A percentile compares a stretch with the other conserved stretches of the same genome.
These are phyloP conservation scores for Venturia effusa DNA, from an alignment of 2,329 filamentous ascomycete genomes.

Conservation along the genomic window DNA sequence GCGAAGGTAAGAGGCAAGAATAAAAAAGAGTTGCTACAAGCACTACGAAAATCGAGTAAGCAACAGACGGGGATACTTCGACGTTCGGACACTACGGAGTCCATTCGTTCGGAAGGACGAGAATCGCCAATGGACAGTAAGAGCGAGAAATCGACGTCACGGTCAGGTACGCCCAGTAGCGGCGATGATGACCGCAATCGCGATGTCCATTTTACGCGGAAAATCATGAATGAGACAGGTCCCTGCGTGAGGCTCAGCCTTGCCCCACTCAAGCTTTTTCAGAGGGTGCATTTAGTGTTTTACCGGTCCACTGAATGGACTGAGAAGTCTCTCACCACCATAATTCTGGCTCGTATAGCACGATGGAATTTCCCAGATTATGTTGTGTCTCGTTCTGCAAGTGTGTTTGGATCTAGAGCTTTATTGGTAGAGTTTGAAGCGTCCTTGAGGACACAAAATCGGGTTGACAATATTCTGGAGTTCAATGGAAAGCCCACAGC, in stretches of 20 bases:
- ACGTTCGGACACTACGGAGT: conserved; percentile 50
- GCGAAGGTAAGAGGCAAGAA: conserved; percentile 80
- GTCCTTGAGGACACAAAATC: conserved; percentile 68
- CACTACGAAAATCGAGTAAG: conserved; percentile 62
- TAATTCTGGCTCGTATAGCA: conserved; percentile 86
- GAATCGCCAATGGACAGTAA: background rate
- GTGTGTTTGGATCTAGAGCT: conserved; percentile 60
- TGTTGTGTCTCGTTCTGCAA: conserved; percentile 77
- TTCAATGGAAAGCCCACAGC: conserved; percentile 60
- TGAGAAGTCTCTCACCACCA: conserved; percentile 88
- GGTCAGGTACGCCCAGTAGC: background rate
- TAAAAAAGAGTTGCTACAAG: conserved; percentile 66
- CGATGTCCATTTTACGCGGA: conserved; percentile 52
- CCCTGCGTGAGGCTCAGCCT: conserved; percentile 74
- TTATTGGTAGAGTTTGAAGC: conserved; percentile 82
- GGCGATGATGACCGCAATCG: conserved; percentile 43
- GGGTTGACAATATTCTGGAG: conserved; percentile 73
- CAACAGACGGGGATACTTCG: conserved; percentile 62
- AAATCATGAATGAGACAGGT: conserved; percentile 63
- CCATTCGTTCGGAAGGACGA: conserved; percentile 17
- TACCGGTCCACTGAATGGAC: conserved; percentile 96
- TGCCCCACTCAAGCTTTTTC: conserved; percentile 67
- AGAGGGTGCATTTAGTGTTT: conserved; percentile 89
- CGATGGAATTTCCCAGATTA: conserved; percentile 81
- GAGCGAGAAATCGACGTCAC: background rate